Base-by-base conservation (phyloP, 176 grass and related monocot species). In the Triticum monococcum region DNA sequence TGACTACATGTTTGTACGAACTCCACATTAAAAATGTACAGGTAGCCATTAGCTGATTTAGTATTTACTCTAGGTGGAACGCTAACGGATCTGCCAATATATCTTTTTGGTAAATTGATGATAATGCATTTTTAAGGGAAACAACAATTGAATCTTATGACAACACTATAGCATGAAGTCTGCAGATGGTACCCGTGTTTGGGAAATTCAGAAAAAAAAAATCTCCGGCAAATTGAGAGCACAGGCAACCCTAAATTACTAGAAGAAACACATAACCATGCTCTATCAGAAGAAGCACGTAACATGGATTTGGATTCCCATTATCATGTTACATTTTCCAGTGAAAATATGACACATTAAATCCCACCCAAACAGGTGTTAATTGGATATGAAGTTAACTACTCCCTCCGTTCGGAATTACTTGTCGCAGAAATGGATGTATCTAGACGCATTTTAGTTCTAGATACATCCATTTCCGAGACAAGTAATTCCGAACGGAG, bases 161-260 rank as follows among this genome's bases (percentile, higher is more conserved):
- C 79, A 81, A 36, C 43, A 69, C 20, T 54, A 84, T 24, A 63
- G 68, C 69, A 61, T 14, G 2, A 84, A 84, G 43, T 75, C 13
- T 22, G 7, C 14, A 43, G 71, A 84, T 75, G 66, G 8, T 35
- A 50, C 1, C 5, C 32, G 17, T 83, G 20, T 12, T 12, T 23
- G 43, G 37, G 4, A 46, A 30, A 80, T 46, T 69, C n/a, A 17
- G 28, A 24, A 70, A 70, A 82, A 32, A 0, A 33, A 0, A 2
- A n/a, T 68, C 20, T 22, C 10, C 28, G 23, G 3, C 20, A 36
- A 33, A 72, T 41, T 79, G 18, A 4, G 68, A 65, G 43, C 57
- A 65, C 9, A 38, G 12, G n/a, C 4, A 74, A 56, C 54, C 37
- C 5, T 59, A 54, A 50, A 64, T 30, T n/a, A 56, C 14, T 32